Percentiles rank a stretch among this genome's conserved stretches.
Evolutionary conservation across 1,139 yeast species (phyloP).

Genomic region (Yamadazyma membranifaciens): DNA sequence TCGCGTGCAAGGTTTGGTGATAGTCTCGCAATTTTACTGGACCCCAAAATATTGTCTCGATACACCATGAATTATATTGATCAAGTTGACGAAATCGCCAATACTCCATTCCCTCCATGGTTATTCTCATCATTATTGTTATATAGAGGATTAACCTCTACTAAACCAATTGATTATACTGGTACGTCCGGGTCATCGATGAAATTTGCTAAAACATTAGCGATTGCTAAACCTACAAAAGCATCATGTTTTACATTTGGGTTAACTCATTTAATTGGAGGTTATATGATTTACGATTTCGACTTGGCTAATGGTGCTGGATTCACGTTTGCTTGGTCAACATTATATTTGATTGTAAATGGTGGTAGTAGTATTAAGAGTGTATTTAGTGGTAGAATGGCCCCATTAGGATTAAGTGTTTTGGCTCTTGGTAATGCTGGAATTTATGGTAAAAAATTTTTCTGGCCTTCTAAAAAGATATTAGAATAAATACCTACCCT

Average conservation of each 20-base stretch:
- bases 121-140: conserved; percentile 40
- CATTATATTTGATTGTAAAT: conserved; percentile 72
- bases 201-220: conserved; percentile 25
- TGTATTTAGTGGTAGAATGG: conserved; percentile 36
- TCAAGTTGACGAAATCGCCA: conserved; percentile 26
- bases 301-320: conserved; percentile 86
- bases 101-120: conserved; percentile 58
- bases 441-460: conserved; percentile 68
- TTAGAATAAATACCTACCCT: background rate
- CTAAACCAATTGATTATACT: conserved; percentile 19
- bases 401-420: conserved; percentile 61
- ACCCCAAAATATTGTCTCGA: background rate
- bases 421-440: conserved; percentile 64
- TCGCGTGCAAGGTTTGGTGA: too few relatives aligned
- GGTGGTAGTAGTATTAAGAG: conserved; percentile 58
- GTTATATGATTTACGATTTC: conserved; percentile 77
- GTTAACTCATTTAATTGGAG: conserved; percentile 71
- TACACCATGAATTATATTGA: conserved; percentile 4
- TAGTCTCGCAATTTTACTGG: too few relatives aligned
- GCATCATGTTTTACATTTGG: conserved; percentile 55
- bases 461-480: conserved; percentile 31
- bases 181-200: conserved; percentile 33
- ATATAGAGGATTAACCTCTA: conserved; percentile 40
- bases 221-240: conserved; percentile 35
- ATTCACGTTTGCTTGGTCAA: conserved; percentile 83